Base-by-base conservation (phyloP, 192 early-diverging fungal genomes). In the Geranomyces michiganensis region DNA sequence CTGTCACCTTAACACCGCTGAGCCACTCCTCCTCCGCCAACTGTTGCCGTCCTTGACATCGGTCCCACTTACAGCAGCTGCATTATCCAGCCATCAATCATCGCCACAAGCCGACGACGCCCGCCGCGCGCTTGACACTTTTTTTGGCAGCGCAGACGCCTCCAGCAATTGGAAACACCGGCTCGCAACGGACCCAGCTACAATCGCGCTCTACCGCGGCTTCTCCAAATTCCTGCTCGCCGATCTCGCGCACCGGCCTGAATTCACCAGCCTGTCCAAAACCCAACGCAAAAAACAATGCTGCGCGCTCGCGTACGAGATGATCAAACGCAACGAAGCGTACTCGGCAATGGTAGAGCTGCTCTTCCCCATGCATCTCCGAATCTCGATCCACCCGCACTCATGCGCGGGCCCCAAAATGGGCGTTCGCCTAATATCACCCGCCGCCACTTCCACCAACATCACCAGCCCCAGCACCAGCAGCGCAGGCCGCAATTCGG, bases 311-410 rank as follows among this genome's bases (percentile, higher is more conserved):
- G 66, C 66, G 27, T 33, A 55, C 19, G 66, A 68, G 51, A 68
- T 68, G 66, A 47, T 65, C 43, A 5, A 47, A 24, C 47, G 66
- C n/a, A 68, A 68, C 32, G n/a, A 68, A 13, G 66, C 66, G 2
- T 68, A 68, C 5, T 68, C 66, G 15, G 27, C 46, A 2, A 56
- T 68, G 47, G 51, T 68, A 6, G 48, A 56, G 12, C 46, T 49
- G 24, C 51, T 68, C 0, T 55, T 68, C 1, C 66, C 66, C 19
- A 26, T 68, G 24, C 66, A 68, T 33, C 7, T 68, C 19, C 66
- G 66, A 7, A 48, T 68, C 22, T 68, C 66, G 2, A 56, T 68
- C 8, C 66, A 68, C 53, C 64, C 64, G 17, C 53, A 68, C 22
- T 33, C 43, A 15, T 68, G 66, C 36, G 46, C 46, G 8, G 66